Percentiles rank a stretch among this genome's conserved stretches.
These are phyloP conservation scores for Geosmithia flava DNA, from an alignment of 2,329 filamentous ascomycete species.

Conservation along the genomic window DNA sequence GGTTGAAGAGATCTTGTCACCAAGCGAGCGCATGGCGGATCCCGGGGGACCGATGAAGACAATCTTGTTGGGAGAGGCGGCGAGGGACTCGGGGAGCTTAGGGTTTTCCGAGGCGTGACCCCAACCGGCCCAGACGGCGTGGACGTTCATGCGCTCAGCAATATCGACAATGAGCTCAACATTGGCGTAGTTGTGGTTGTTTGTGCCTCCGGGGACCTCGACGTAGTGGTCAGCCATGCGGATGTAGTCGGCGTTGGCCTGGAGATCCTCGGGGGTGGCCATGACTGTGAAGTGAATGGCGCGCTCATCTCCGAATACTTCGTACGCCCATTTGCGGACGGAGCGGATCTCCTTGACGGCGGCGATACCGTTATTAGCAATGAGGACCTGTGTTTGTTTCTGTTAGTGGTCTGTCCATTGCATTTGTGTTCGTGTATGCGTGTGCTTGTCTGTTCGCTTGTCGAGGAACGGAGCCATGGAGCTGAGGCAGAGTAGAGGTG, in stretches of 20 bases:
- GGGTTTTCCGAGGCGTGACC: conserved; percentile 98
- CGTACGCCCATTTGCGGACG: conserved; percentile 99
- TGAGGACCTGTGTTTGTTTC: conserved; percentile 58
- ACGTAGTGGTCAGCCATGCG: conserved; percentile 99
- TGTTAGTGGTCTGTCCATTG: not conserved
- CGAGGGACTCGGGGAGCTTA: conserved; percentile 88
- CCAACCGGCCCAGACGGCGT: conserved; percentile 99
- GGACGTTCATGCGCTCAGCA: conserved; percentile 95
- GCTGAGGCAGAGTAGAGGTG: too few relatives aligned
- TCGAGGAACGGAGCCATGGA: too few relatives aligned
- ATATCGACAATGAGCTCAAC: conserved; percentile 98
- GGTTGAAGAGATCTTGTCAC: conserved; percentile 99
- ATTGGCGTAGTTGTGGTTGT: conserved; percentile 99
- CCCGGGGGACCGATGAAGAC: conserved; percentile 98
- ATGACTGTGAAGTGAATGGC: conserved; percentile 99
- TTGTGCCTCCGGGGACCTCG: conserved; percentile 95
- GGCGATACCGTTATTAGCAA: conserved; percentile 99
- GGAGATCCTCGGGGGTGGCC: conserved; percentile 95
- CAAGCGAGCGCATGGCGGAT: conserved; percentile 95
- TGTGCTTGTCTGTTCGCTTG: too few relatives aligned
- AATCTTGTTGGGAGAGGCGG: conserved; percentile 95
- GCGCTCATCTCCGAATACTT: conserved; percentile 95
- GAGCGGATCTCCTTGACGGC: conserved; percentile 99
- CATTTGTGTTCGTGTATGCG: not conserved
- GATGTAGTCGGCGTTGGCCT: conserved; percentile 98